Conservation (phyloP, 1,139 yeast species). For the Candida labiduridarum region DNA sequence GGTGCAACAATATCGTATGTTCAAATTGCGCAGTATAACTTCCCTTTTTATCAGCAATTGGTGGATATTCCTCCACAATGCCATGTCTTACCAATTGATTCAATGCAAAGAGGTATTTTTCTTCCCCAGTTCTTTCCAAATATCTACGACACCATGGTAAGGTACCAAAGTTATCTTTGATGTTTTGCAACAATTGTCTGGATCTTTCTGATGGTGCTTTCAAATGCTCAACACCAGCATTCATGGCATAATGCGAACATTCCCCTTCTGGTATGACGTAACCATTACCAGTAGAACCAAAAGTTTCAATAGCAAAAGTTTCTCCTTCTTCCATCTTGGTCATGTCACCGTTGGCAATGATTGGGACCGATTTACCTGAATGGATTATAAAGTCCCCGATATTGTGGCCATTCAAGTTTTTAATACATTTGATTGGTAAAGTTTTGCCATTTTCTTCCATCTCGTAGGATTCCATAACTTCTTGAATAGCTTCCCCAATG, state of each 20-base stretch:
- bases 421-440: slow-evolving; percentile 83
- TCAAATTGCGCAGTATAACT: slow-evolving; percentile 95
- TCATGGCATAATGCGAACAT: slow-evolving; percentile 87
- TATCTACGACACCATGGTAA: slow-evolving; percentile 97
- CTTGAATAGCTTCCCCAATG: slow-evolving; percentile 94
- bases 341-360: slow-evolving; percentile 87
- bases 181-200: slow-evolving; percentile 62
- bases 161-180: slow-evolving; percentile 85
- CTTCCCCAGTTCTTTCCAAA: slow-evolving; percentile 89
- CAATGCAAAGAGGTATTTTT: slow-evolving; percentile 86
- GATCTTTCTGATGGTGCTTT: slow-evolving; percentile 65
- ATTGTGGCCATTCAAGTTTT: slow-evolving; percentile 93
- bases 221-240: slow-evolving; percentile 44
- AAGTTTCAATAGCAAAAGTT: slow-evolving; percentile 96
- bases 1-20: slow-evolving; percentile 89
- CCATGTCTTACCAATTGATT: slow-evolving; percentile 86
- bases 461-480: slow-evolving; percentile 96
- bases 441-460: slow-evolving; percentile 86
- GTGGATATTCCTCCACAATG: slow-evolving; percentile 92
- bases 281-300: slow-evolving; percentile 96
- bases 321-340: slow-evolving; percentile 99
- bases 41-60: slow-evolving; percentile 82
- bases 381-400: slow-evolving; percentile 84
- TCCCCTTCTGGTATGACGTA: slow-evolving; percentile 87
- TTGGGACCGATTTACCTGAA: slow-evolving; percentile 95